phyloP scores from a whole-genome alignment of 352 stramenopile genomes.

The Globisporangium orthogonon region DNA sequence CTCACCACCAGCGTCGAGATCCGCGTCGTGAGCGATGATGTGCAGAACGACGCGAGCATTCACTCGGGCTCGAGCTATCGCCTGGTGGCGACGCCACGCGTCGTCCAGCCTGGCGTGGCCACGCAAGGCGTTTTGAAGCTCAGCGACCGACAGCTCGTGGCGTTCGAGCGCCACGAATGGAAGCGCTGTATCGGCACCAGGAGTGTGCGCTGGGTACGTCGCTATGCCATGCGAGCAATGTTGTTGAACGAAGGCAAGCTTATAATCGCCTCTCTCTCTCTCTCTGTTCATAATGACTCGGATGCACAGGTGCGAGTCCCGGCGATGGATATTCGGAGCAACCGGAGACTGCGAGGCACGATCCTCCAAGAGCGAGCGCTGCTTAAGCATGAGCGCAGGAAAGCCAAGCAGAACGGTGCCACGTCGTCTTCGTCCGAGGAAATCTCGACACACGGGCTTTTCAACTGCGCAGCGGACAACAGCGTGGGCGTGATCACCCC shows the following conservation, averaged over 20 bases:
- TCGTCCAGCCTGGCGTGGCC: neutral
- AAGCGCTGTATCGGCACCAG: constrained; percentile 43
- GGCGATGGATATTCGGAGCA: constrained; percentile 18
- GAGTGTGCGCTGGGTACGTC: constrained; percentile 9
- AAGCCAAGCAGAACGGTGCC: neutral
- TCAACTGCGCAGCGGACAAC: neutral
- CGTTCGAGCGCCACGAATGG: constrained; percentile 57
- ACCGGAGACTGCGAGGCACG: constrained; percentile 19
- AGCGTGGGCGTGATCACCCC: constrained; percentile 1
- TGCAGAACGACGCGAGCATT: neutral
- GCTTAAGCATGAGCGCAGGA: constrained; percentile 6
- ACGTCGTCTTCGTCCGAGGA: constrained; percentile 9
- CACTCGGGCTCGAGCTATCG: constrained; percentile 18
- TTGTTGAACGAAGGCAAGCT: no score
- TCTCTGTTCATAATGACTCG: neutral
- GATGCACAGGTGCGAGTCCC: constrained; percentile 25
- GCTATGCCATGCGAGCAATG: neutral
- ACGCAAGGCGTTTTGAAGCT: constrained; percentile 6
- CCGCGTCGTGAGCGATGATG: neutral
- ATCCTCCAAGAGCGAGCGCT: constrained; percentile 31
- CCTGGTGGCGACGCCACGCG: constrained; percentile 22
- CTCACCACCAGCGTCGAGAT: constrained; percentile 1
- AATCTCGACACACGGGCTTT: constrained; percentile 4
- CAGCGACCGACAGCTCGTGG: constrained; percentile 47
- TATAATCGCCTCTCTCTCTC: neutral